These are phyloP conservation scores for Dysphania ambrosioides DNA, from an alignment of 148 eudicot genomes.

Conservation along the genomic window DNA sequence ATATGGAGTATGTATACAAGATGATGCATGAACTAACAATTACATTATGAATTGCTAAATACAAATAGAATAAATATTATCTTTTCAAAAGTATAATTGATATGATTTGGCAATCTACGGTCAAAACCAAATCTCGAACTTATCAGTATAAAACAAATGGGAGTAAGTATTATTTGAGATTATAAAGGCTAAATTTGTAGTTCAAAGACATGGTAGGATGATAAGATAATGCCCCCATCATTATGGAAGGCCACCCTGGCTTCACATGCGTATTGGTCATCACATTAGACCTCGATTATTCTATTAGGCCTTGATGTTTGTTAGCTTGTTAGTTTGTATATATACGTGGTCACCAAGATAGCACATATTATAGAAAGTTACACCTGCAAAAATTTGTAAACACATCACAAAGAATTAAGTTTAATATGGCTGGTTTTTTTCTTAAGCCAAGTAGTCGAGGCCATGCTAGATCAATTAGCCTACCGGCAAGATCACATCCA, in stretches of 20 bases:
- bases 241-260: constrained; percentile 25
- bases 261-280: constrained; percentile 23
- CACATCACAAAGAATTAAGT: not conserved
- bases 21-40: too few relatives aligned
- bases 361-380: not conserved
- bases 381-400: not conserved
- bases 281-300: not conserved
- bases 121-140: too few relatives aligned
- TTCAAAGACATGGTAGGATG: constrained; percentile 13
- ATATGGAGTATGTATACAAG: too few relatives aligned
- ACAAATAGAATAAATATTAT: too few relatives aligned
- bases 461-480: constrained; percentile 47
- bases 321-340: not conserved
- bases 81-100: too few relatives aligned
- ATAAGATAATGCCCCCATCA: constrained; percentile 19
- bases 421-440: constrained; percentile 34
- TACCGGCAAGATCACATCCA: constrained; percentile 59
- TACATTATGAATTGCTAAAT: too few relatives aligned
- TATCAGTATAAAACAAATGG: not conserved
- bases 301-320: not conserved
- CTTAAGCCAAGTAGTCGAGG: constrained; percentile 21
- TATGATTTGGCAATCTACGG: too few relatives aligned
- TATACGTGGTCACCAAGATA: not conserved
- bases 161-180: not conserved
- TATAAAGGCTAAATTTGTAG: constrained; percentile 13